phyloP scores from a whole-genome alignment of 2,329 filamentous ascomycete genomes.

The Conoideocrella luteorostrata region DNA sequence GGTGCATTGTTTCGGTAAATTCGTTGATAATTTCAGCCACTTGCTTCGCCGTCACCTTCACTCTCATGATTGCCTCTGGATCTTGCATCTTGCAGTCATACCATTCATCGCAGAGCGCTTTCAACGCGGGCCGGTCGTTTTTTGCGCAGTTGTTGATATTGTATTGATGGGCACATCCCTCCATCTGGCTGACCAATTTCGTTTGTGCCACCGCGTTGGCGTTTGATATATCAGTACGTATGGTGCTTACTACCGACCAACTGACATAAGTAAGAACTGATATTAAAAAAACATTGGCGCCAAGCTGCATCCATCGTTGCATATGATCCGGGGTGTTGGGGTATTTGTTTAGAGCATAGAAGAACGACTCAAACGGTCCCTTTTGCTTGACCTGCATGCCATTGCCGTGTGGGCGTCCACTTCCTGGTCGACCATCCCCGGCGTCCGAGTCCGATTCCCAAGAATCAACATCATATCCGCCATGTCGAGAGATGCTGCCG shows the following conservation, averaged over 20 bases:
- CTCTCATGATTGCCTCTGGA: slow-evolving; percentile 67
- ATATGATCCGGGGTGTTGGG: slow-evolving; percentile 53
- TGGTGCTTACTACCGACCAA: slow-evolving; percentile 61
- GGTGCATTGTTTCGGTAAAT: slow-evolving; percentile 84
- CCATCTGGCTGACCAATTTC: slow-evolving; percentile 66
- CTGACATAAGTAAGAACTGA: slow-evolving; percentile 55
- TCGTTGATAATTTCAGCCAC: slow-evolving; percentile 91
- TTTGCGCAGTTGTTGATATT: slow-evolving; percentile 66
- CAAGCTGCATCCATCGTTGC: slow-evolving; percentile 51
- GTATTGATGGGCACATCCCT: slow-evolving; percentile 67
- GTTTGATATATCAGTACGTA: slow-evolving; percentile 68
- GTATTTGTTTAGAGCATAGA: slow-evolving; percentile 49
- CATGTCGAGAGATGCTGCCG: slow-evolving; percentile 40
- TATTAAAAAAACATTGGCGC: slow-evolving; percentile 59
- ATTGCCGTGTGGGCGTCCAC: slow-evolving; percentile 18
- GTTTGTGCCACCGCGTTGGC: slow-evolving; percentile 63
- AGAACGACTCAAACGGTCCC: slow-evolving; percentile 35
- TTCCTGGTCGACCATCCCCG: slow-evolving; percentile 15
- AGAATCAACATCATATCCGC: slow-evolving; percentile 34
- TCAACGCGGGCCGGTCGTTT: slow-evolving; percentile 64
- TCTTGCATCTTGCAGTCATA: slow-evolving; percentile 82
- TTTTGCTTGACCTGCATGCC: slow-evolving; percentile 15
- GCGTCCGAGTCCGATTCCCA: slow-evolving; percentile 45
- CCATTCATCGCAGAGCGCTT: slow-evolving; percentile 71
- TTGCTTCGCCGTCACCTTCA: slow-evolving; percentile 77